Evolutionary conservation across 2,329 filamentous ascomycete species (phyloP).

Genomic region (Alternaria sp.): DNA sequence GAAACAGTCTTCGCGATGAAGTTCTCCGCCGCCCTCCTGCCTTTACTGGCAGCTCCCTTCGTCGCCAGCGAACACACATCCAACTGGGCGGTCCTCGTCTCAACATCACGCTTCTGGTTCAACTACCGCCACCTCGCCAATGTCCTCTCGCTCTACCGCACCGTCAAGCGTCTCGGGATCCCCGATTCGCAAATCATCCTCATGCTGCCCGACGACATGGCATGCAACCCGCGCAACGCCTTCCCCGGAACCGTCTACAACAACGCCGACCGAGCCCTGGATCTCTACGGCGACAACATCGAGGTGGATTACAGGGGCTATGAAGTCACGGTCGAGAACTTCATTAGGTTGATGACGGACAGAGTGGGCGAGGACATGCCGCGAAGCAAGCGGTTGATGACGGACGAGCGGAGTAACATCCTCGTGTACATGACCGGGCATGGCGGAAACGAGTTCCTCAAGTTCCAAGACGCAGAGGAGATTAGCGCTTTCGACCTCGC

Average conservation of each 20-base stretch:
- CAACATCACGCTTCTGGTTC: constrained; percentile 99
- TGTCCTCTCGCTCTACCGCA: constrained; percentile 95
- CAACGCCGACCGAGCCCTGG: constrained; percentile 93
- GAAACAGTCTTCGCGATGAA: constrained; percentile 24
- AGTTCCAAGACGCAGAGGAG: constrained; percentile 98
- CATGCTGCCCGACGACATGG: constrained; percentile 99
- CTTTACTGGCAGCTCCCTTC: constrained; percentile 45
- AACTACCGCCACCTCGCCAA: constrained; percentile 99
- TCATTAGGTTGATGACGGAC: constrained; percentile 93
- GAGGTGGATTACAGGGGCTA: constrained; percentile 98
- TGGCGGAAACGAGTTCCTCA: constrained; percentile 95
- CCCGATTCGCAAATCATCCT: constrained; percentile 99
- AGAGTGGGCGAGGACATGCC: constrained; percentile 94
- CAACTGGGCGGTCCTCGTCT: constrained; percentile 99
- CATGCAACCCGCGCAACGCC: constrained; percentile 96
- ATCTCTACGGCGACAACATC: constrained; percentile 97
- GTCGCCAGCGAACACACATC: constrained; percentile 81
- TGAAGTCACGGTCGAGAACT: constrained; percentile 98
- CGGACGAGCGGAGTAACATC: constrained; percentile 95
- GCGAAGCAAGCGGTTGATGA: constrained; percentile 88
- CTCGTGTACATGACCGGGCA: constrained; percentile 99
- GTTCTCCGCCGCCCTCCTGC: constrained; percentile 30
- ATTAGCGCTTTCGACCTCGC: constrained; percentile 96
- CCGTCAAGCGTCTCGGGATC: constrained; percentile 95
- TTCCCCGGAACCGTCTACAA: constrained; percentile 99